Conservation (phyloP, 2,329 filamentous ascomycete species). For the Elsinoe ampelina region DNA sequence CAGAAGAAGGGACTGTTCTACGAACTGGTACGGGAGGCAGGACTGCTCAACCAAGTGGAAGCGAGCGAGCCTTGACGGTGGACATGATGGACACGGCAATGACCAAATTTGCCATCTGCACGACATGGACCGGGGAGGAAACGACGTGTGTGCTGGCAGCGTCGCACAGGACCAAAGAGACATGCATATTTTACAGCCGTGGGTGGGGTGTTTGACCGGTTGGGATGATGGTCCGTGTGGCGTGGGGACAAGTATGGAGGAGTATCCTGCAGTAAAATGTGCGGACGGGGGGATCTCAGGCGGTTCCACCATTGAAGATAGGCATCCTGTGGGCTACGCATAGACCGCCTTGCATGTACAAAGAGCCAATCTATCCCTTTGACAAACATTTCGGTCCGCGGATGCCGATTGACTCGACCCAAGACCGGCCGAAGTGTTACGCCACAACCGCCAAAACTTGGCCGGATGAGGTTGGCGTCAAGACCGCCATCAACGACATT, state of each 20-base stretch:
- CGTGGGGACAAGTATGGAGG: not conserved
- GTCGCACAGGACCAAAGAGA: not conserved
- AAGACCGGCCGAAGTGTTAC: not conserved
- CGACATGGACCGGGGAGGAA: not conserved
- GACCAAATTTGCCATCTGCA: not conserved
- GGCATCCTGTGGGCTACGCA: not conserved
- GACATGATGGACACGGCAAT: not conserved
- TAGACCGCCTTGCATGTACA: not conserved
- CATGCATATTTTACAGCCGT: not conserved
- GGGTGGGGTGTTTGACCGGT: not conserved
- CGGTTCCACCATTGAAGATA: not conserved
- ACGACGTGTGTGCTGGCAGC: not conserved
- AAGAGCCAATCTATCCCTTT: not conserved
- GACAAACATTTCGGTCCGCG: not conserved
- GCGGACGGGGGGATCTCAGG: not conserved
- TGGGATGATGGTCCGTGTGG: not conserved
- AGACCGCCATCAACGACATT: no score
- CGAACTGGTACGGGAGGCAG: conserved; percentile 83
- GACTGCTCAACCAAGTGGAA: conserved; percentile 48
- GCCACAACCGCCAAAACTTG: not conserved
- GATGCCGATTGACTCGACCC: not conserved
- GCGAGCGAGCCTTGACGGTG: not conserved
- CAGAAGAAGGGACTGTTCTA: conserved; percentile 72
- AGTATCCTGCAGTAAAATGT: not conserved
- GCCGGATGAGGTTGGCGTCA: not conserved